A percentile compares a stretch with the other conserved stretches of the same genome.
Evolutionary conservation across 495 filamentous ascomycete species (phyloP).

Genomic region (Aspergillus sparsus): DNA sequence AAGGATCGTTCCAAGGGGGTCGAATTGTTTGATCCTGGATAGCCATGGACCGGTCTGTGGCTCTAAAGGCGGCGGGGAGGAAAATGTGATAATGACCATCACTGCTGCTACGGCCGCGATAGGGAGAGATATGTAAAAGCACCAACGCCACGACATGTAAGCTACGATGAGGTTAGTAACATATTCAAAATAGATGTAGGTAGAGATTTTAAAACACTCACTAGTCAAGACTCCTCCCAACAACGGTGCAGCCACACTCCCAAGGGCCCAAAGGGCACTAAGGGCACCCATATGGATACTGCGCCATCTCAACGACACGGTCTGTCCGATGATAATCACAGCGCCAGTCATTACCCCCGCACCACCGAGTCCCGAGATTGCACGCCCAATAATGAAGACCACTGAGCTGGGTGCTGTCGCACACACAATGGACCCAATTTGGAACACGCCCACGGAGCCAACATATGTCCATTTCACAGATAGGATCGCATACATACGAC

Average conservation of each 20-base stretch:
- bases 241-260: conserved; percentile 11
- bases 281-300: conserved; percentile 22
- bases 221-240: conserved; percentile 10
- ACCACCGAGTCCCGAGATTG: conserved; percentile 40
- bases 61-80: conserved; percentile 45
- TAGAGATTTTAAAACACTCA: conserved; percentile 47
- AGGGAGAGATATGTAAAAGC: conserved; percentile 72
- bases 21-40: conserved; percentile 35
- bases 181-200: too few species aligned
- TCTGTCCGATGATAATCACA: conserved; percentile 26
- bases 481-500: conserved; percentile 47
- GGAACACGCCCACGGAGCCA: conserved; percentile 49
- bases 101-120: conserved; percentile 56
- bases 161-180: conserved; percentile 34
- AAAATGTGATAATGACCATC: conserved; percentile 49
- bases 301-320: conserved; percentile 31
- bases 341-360: conserved; percentile 38
- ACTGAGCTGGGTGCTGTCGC: conserved; percentile 55
- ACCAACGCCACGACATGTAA: conserved; percentile 60
- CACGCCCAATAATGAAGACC: conserved; percentile 56
- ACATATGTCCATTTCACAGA: conserved; percentile 58
- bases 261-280: conserved; percentile 18
- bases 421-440: conserved; percentile 54
- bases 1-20: too few species aligned
- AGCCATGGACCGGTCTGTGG: conserved; percentile 45